phyloP scores from a whole-genome alignment of 2,329 filamentous ascomycete species.

The Trichoderma pleuroti region DNA sequence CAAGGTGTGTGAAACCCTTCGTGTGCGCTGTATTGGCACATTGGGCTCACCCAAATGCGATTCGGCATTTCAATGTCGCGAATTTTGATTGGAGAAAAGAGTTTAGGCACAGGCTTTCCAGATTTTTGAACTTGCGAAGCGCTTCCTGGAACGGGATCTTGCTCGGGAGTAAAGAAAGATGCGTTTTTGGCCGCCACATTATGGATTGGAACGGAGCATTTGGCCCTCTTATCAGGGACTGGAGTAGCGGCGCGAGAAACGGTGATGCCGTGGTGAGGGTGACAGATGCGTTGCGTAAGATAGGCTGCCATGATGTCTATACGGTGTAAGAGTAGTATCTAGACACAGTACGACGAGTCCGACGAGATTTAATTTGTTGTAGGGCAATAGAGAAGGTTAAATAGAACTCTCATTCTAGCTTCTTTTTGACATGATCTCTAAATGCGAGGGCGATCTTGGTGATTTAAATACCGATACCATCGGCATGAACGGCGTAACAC shows the following conservation, averaged over 20 bases:
- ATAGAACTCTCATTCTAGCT: neutral
- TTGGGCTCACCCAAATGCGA: constrained; percentile 42
- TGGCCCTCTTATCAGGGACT: neutral
- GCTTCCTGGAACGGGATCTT: constrained; percentile 42
- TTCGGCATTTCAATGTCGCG: constrained; percentile 43
- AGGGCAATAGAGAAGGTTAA: neutral
- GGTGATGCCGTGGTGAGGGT: constrained; percentile 9
- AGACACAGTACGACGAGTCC: neutral
- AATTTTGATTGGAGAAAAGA: constrained; percentile 45
- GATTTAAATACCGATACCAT: neutral
- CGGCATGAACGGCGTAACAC: neutral
- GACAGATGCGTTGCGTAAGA: constrained; percentile 8
- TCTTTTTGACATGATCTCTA: neutral
- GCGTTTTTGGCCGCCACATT: constrained; percentile 30
- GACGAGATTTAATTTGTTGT: neutral
- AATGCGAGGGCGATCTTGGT: neutral
- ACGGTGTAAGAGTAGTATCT: neutral
- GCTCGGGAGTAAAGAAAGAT: constrained; percentile 47
- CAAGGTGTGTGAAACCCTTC: constrained; percentile 61
- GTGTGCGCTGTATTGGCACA: constrained; percentile 44
- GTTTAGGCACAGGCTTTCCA: constrained; percentile 35
- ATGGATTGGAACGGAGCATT: constrained; percentile 16
- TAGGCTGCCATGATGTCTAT: constrained; percentile 6
- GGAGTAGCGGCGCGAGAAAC: constrained; percentile 3
- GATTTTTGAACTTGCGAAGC: neutral